Evolutionary conservation across 169 alveolate genomes (phyloP).

Genomic region (Eimeria tenella): DNA sequence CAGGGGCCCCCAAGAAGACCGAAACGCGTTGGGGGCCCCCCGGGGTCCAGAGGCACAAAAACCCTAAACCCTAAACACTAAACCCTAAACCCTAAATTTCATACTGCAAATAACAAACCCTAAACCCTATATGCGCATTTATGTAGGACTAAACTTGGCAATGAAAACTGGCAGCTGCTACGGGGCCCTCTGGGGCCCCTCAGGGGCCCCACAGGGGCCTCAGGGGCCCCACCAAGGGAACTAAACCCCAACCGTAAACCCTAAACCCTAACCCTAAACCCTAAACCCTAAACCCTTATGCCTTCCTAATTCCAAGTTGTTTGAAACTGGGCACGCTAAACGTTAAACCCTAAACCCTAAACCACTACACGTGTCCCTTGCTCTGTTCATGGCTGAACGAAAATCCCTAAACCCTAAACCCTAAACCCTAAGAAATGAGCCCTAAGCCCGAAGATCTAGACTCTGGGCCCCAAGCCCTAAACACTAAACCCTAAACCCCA

Average conservation of each 20-base stretch:
- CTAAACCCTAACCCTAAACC: conserved; percentile 25
- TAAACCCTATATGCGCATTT: neutral
- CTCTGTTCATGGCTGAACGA: no score
- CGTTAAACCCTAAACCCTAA: neutral
- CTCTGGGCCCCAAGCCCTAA: neutral
- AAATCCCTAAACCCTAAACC: neutral
- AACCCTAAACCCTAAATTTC: neutral
- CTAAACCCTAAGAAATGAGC: neutral
- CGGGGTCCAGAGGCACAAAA: neutral
- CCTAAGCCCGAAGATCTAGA: neutral
- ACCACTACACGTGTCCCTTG: no score
- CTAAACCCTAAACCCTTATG: neutral
- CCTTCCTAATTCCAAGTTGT: neutral
- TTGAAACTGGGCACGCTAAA: neutral
- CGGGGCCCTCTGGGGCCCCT: neutral
- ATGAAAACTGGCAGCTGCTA: neutral
- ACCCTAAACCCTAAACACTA: conserved; percentile 2
- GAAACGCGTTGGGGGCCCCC: neutral
- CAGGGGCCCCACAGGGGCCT: neutral
- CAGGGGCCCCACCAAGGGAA: neutral
- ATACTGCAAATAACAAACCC: neutral
- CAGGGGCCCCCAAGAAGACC: neutral
- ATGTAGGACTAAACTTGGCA: neutral
- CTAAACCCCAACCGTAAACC: neutral
- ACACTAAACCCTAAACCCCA: neutral